These are phyloP conservation scores for Fusarium floridanum DNA, from an alignment of 2,329 filamentous ascomycete genomes.

Conservation along the genomic window DNA sequence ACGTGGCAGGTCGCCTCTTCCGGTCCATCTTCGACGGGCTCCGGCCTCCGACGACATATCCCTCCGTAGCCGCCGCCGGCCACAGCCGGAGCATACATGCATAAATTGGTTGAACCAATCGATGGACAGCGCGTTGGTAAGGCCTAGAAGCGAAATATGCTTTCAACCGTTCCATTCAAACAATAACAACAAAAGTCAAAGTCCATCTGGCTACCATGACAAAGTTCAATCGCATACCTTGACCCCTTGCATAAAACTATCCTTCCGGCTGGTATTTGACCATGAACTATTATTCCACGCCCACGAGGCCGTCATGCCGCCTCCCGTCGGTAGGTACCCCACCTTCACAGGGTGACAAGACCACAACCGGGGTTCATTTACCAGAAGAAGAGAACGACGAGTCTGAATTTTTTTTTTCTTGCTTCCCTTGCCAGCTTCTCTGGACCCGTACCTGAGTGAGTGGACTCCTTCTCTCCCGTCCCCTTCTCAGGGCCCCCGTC, in stretches of 20 bases:
- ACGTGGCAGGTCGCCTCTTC: constrained; percentile 13
- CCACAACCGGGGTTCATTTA: constrained; percentile 12
- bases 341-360: constrained; percentile 21
- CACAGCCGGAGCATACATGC: constrained; percentile 20
- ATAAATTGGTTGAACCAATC: constrained; percentile 16
- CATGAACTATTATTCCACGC: constrained; percentile 24
- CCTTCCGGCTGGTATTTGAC: constrained; percentile 31
- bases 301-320: constrained; percentile 34
- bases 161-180: constrained; percentile 16
- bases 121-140: background rate
- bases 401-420: constrained; percentile 10
- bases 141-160: constrained; percentile 10
- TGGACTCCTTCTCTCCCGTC: constrained; percentile 7
- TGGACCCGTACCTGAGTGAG: constrained; percentile 6
- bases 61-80: constrained; percentile 15
- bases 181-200: background rate
- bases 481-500: constrained; percentile 5
- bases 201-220: constrained; percentile 4
- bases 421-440: constrained; percentile 19
- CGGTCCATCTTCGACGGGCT: background rate
- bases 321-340: constrained; percentile 28
- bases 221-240: constrained; percentile 18
- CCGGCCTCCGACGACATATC: background rate
- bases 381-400: constrained; percentile 3
- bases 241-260: constrained; percentile 37